phyloP scores from a whole-genome alignment of 140 eudicot species.

The Bidens hawaiensis region DNA sequence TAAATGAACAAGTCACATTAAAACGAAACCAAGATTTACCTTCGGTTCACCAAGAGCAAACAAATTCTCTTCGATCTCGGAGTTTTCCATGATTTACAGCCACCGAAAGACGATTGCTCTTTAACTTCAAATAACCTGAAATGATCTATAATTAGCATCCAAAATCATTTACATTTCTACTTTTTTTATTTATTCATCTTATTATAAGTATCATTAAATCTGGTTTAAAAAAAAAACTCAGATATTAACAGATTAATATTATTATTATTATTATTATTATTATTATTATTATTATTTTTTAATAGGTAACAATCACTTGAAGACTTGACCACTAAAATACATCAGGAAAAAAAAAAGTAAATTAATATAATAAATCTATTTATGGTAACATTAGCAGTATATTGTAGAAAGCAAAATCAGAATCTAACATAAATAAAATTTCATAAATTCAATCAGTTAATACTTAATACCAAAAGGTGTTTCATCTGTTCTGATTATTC shows the following conservation, averaged over 20 bases:
- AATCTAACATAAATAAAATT: neutral
- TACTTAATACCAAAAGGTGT: no score
- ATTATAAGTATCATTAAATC: neutral
- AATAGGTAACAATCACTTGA: neutral
- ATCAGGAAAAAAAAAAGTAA: neutral
- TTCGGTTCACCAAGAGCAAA: slow-evolving; percentile 84
- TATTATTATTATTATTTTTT: no score
- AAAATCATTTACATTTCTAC: neutral
- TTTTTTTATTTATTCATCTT: neutral
- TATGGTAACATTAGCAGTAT: slow-evolving; percentile 7
- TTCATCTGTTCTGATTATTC: no score
- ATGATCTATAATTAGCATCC: neutral
- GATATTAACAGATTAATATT: neutral
- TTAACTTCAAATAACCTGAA: slow-evolving; percentile 35
- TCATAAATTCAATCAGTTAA: slow-evolving; percentile 12
- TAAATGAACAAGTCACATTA: neutral
- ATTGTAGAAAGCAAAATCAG: neutral
- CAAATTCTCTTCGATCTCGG: slow-evolving; percentile 76
- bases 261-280: no score
- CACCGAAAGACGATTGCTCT: slow-evolving; percentile 6
- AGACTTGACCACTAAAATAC: slow-evolving; percentile 6
- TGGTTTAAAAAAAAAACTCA: neutral
- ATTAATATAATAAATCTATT: slow-evolving; percentile 9
- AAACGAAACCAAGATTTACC: slow-evolving; percentile 32
- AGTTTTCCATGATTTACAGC: slow-evolving; percentile 54